Conservation (phyloP, 768 basidiomycete genomes). For the Daedalea quercina region DNA sequence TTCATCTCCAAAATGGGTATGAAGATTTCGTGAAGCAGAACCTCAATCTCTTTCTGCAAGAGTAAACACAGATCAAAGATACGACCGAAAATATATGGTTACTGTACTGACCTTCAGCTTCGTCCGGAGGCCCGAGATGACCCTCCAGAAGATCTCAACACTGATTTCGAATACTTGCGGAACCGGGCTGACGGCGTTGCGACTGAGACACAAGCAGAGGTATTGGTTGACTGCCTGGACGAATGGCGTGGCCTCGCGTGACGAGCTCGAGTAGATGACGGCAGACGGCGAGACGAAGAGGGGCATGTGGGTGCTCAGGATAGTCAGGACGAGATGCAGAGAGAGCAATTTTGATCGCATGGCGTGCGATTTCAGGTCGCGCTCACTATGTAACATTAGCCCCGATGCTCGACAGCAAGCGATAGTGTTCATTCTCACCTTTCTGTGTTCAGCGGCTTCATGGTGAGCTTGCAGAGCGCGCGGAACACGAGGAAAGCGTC, state of each 20-base stretch:
- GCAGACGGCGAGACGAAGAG: slow-evolving; percentile 83
- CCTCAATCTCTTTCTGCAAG: slow-evolving; percentile 94
- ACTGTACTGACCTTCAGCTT: slow-evolving; percentile 77
- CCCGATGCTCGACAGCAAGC: neutral
- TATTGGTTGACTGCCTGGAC: slow-evolving; percentile 95
- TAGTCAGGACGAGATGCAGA: slow-evolving; percentile 87
- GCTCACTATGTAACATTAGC: slow-evolving; percentile 53
- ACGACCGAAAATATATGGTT: neutral
- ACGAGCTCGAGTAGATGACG: slow-evolving; percentile 89
- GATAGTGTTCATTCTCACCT: slow-evolving; percentile 45
- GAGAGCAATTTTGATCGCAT: slow-evolving; percentile 97
- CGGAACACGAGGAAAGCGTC: slow-evolving; percentile 98
- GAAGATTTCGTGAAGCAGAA: slow-evolving; percentile 97
- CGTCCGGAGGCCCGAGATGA: slow-evolving; percentile 88
- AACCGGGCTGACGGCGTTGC: slow-evolving; percentile 93
- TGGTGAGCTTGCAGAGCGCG: slow-evolving; percentile 93
- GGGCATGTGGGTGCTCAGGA: slow-evolving; percentile 86
- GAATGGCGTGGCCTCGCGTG: slow-evolving; percentile 83
- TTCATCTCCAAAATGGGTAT: slow-evolving; percentile 98
- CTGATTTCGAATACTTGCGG: slow-evolving; percentile 96
- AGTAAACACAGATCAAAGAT: neutral
- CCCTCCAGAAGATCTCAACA: slow-evolving; percentile 98
- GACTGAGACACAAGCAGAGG: slow-evolving; percentile 84
- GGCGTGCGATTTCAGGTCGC: slow-evolving; percentile 92
- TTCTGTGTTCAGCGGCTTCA: slow-evolving; percentile 93